phyloP scores from a whole-genome alignment of 192 early-diverging fungal species.

The Umbelopsis ramanniana region DNA sequence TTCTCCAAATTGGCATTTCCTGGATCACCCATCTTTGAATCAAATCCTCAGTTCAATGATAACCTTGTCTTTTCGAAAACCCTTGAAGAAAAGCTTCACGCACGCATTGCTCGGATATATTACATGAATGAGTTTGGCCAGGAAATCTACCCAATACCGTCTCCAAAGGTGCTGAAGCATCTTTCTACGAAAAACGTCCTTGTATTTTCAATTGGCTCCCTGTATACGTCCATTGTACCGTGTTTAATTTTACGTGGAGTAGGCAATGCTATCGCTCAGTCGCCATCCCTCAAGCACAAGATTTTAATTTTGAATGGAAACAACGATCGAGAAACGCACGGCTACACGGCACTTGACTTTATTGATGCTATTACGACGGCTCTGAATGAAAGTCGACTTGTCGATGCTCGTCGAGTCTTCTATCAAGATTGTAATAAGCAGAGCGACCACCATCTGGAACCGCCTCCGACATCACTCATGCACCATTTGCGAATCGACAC shows the following conservation, averaged over 20 bases:
- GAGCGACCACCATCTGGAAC: background rate
- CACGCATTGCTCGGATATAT: slow-evolving; percentile 65
- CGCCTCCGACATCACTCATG: background rate
- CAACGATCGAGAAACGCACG: slow-evolving; percentile 68
- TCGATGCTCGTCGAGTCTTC: slow-evolving; percentile 38
- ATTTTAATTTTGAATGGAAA: slow-evolving; percentile 73
- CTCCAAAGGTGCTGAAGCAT: slow-evolving; percentile 58
- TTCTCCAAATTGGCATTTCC: slow-evolving; percentile 42
- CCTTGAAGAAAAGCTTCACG: slow-evolving; percentile 41
- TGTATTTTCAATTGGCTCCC: slow-evolving; percentile 73
- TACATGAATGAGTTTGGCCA: slow-evolving; percentile 76
- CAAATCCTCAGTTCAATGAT: background rate
- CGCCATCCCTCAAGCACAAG: slow-evolving; percentile 56
- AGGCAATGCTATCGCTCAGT: slow-evolving; percentile 62
- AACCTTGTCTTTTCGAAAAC: slow-evolving; percentile 65
- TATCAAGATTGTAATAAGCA: slow-evolving; percentile 25
- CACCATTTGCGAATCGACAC: slow-evolving; percentile 1
- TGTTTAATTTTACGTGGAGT: slow-evolving; percentile 72
- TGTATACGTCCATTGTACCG: slow-evolving; percentile 77
- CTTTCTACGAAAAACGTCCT: slow-evolving; percentile 57
- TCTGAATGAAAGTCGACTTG: slow-evolving; percentile 54
- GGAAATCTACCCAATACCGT: slow-evolving; percentile 69
- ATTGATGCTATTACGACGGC: slow-evolving; percentile 68
- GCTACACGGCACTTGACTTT: slow-evolving; percentile 75
- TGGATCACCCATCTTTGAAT: slow-evolving; percentile 25